Base-by-base conservation (phyloP, 495 filamentous ascomycete genomes). In the Neurospora africana region DNA sequence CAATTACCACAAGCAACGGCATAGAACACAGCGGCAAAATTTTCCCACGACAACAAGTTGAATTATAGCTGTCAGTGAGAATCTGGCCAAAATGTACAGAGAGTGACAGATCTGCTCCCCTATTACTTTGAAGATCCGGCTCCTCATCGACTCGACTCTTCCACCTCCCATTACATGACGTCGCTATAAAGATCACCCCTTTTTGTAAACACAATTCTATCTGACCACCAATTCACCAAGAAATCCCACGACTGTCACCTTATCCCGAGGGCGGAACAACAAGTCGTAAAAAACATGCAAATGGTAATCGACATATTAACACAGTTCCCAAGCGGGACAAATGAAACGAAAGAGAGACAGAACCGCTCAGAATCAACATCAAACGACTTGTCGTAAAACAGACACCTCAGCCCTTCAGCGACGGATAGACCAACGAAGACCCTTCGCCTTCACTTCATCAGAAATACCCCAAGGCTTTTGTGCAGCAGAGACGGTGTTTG, bases 21-120 rank as follows among this genome's bases (percentile, higher is more conserved):
- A 36, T 15, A 9, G 23, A 13, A 21, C 35, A 69, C 53, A 35
- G 53, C 23, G 7, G 53, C 23, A 33, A 65, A 33, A 17, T 6
- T 35, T 65, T 65, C 53, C 53, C 53, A 65, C 6, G 27, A 65
- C 53, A 65, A 33, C 27, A 65, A 33, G 23, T 65, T 17, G 53
- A 65, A 70, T 58, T 69, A n/a, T 41, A 71, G 68, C 68, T 58
- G 27, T 44, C 38, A 27, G 10, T 37, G 30, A 58, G 69, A 58
- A 35, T 65, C 19, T 70, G 53, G 72, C 70, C 69, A 68, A 70
- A 75, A 71, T 72, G 44, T 76, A 75, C 75, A 75, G 74, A 77
- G 75, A 74, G 74, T 75, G 75, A 61, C 74, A 69, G 68, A 75
- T 44, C 72, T 77, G 36, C 75, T 75, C 74, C 74, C 75, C 74